Percentiles rank a stretch among this genome's conserved stretches.
phyloP scores from a whole-genome alignment of 306 rosid species.

The Luffa acutangula region DNA sequence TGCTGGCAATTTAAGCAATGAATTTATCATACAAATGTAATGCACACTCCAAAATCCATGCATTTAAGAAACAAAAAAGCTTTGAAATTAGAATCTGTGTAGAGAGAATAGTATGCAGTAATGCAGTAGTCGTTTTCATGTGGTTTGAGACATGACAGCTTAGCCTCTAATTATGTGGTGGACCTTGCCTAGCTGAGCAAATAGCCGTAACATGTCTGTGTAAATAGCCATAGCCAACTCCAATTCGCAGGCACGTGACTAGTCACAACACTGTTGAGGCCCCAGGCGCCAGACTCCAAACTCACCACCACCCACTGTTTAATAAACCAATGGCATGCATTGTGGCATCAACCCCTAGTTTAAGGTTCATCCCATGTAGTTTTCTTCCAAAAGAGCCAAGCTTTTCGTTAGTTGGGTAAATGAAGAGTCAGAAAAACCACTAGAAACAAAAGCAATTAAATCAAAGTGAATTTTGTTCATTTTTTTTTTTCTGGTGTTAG shows the following conservation, averaged over 20 bases:
- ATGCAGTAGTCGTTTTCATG: slow-evolving; percentile 2
- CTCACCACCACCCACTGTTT: not conserved
- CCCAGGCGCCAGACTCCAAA: not conserved
- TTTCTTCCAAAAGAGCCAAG: not conserved
- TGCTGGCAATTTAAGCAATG: not conserved
- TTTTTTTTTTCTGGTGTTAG: not conserved
- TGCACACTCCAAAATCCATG: not conserved
- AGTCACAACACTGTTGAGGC: not conserved
- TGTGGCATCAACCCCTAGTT: not conserved
- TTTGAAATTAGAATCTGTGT: not conserved
- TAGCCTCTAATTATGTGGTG: not conserved
- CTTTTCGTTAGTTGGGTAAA: not conserved
- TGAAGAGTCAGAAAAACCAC: not conserved
- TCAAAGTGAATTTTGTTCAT: not conserved
- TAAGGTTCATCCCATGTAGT: not conserved
- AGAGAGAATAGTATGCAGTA: not conserved
- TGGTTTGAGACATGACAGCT: slow-evolving; percentile 2
- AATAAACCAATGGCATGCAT: not conserved
- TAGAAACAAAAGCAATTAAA: not conserved
- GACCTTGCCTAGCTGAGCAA: slow-evolving; percentile 3
- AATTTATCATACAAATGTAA: not conserved
- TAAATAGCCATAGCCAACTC: not conserved
- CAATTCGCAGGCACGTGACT: not conserved
- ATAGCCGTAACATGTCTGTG: not conserved
- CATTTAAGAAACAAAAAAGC: not conserved